These are phyloP conservation scores for Ophiostoma piceae DNA, from an alignment of 2,329 filamentous ascomycete genomes.

Conservation along the genomic window DNA sequence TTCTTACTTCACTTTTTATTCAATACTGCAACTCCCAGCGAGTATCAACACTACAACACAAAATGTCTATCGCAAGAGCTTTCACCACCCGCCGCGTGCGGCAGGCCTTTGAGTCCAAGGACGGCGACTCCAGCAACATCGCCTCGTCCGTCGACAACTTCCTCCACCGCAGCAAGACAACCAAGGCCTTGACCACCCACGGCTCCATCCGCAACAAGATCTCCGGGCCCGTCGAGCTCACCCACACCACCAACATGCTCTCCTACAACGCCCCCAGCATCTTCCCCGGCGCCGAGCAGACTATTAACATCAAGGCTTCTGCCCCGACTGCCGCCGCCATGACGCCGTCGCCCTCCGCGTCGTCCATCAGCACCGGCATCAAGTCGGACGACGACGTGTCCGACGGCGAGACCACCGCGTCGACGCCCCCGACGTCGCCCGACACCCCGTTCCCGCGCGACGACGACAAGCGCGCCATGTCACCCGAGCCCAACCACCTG, in stretches of 20 bases:
- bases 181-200: constrained; percentile 40
- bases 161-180: constrained; percentile 48
- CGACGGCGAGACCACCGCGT: constrained; percentile 55
- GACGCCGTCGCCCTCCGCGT: constrained; percentile 42
- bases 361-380: constrained; percentile 32
- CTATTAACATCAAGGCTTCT: background rate
- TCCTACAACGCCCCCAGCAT: constrained; percentile 92
- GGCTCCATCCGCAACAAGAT: constrained; percentile 64
- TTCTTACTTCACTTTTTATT: constrained; percentile 15
- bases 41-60: constrained; percentile 15
- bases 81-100: constrained; percentile 66
- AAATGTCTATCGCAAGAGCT: constrained; percentile 56
- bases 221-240: constrained; percentile 76
- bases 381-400: constrained; percentile 64
- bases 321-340: constrained; percentile 25
- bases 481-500: constrained; percentile 60
- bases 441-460: constrained; percentile 49
- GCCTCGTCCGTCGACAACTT: constrained; percentile 31
- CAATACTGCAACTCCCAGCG: background rate
- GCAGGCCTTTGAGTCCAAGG: constrained; percentile 46
- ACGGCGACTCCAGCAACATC: constrained; percentile 28
- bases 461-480: constrained; percentile 45
- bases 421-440: constrained; percentile 60
- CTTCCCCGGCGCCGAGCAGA: constrained; percentile 30
- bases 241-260: constrained; percentile 94